Evolutionary conservation across 2,329 filamentous ascomycete species (phyloP).

Genomic region (Penicillium sp.): DNA sequence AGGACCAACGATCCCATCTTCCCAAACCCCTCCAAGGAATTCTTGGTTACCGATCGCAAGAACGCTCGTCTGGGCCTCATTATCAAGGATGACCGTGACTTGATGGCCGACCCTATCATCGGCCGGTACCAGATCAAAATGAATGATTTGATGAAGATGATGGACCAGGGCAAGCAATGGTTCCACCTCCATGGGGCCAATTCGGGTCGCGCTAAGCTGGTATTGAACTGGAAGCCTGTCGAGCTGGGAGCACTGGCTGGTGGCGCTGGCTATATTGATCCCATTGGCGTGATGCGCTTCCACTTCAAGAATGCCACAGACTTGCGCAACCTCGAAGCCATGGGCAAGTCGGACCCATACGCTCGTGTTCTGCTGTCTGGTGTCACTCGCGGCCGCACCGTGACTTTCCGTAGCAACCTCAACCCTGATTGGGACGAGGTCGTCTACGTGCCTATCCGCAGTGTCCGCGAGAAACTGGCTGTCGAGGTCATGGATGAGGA

Average conservation of each 20-base stretch:
- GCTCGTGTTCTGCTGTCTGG: conserved; percentile 83
- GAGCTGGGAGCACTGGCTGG: conserved; percentile 71
- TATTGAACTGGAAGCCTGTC: conserved; percentile 91
- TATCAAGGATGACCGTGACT: conserved; percentile 90
- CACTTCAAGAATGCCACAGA: conserved; percentile 81
- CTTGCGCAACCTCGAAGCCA: conserved; percentile 85
- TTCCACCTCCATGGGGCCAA: conserved; percentile 79
- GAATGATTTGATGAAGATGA: conserved; percentile 85
- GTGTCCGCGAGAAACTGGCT: conserved; percentile 71
- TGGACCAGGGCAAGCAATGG: conserved; percentile 93
- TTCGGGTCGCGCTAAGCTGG: conserved; percentile 83
- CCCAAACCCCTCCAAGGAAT: conserved; percentile 86
- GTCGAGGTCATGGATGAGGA: conserved; percentile 97
- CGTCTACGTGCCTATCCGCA: conserved; percentile 87
- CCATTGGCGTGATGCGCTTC: conserved; percentile 90
- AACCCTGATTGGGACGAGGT: conserved; percentile 96
- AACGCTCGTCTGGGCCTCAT: conserved; percentile 84
- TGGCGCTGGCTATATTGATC: conserved; percentile 83
- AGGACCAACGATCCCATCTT: conserved; percentile 97
- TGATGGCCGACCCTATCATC: conserved; percentile 74
- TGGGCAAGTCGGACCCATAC: conserved; percentile 97
- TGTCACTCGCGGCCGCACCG: conserved; percentile 83
- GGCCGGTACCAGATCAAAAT: conserved; percentile 94
- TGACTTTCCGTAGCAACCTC: conserved; percentile 93
- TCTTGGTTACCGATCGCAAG: conserved; percentile 91